Conservation (phyloP, 345 rosid genomes). For the Bretschneidera sinensis region DNA sequence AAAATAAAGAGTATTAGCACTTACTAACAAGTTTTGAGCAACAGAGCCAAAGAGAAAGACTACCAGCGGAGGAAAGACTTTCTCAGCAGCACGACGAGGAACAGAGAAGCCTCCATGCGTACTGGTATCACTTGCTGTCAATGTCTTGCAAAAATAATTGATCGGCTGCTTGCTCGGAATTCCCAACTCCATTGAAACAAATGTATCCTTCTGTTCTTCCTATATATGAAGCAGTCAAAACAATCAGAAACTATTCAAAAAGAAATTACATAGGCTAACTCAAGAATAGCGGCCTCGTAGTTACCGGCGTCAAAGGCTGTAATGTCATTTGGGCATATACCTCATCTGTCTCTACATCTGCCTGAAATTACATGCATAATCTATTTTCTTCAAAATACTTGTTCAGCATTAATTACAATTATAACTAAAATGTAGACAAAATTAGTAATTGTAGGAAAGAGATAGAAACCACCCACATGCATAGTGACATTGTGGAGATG, state of each 20-base stretch:
- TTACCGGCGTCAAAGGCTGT: conserved; percentile 48
- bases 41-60: conserved; percentile 12
- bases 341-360: conserved; percentile 51
- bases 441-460: conserved; percentile 11
- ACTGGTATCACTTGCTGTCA: conserved; percentile 62
- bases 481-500: conserved; percentile 64
- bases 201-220: conserved; percentile 54
- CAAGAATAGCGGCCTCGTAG: conserved; percentile 3
- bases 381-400: conserved; percentile 11
- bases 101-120: conserved; percentile 82
- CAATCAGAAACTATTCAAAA: not conserved
- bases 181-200: conserved; percentile 51
- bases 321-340: conserved; percentile 57
- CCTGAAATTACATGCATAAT: conserved; percentile 32
- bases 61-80: conserved; percentile 74
- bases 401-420: conserved; percentile 1
- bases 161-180: conserved; percentile 52
- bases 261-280: not conserved
- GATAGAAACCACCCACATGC: conserved; percentile 49
- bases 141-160: conserved; percentile 53
- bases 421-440: conserved; percentile 17
- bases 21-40: not conserved
- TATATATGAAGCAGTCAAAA: conserved; percentile 5
- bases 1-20: conserved; percentile 1
- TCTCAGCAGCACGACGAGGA: conserved; percentile 80